These are phyloP conservation scores for Spatholobus suberectus DNA, from an alignment of 306 rosid genomes.

Conservation along the genomic window DNA sequence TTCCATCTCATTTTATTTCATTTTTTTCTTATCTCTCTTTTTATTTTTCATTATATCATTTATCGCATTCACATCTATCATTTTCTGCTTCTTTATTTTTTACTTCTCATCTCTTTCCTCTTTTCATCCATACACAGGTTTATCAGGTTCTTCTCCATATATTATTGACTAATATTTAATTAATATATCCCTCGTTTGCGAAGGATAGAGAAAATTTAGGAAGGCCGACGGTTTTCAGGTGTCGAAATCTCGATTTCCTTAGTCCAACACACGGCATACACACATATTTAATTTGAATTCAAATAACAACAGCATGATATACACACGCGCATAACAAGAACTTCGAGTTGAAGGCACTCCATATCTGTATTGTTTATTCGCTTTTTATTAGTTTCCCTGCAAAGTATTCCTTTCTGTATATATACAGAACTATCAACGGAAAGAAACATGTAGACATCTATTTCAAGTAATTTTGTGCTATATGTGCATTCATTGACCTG, in stretches of 20 bases:
- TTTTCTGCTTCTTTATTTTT: too few species aligned
- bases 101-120: too few species aligned
- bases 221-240: neutral
- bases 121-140: too few species aligned
- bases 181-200: neutral
- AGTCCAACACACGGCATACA: neutral
- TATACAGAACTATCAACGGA: neutral
- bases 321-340: neutral
- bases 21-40: too few species aligned
- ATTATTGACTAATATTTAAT: neutral
- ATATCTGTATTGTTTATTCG: neutral
- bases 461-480: neutral
- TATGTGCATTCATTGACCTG: constrained; percentile 13
- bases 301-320: constrained; percentile 9
- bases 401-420: constrained; percentile 35
- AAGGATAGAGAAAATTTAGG: neutral
- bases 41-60: too few species aligned
- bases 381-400: constrained; percentile 44
- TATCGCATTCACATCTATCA: too few species aligned
- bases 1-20: too few species aligned
- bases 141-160: neutral
- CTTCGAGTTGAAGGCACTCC: constrained; percentile 61
- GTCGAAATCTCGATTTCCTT: neutral
- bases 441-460: constrained; percentile 11
- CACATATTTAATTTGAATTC: neutral